Evolutionary conservation across 768 basidiomycete species (phyloP).

Genomic region (Leccinum barrowsii): DNA sequence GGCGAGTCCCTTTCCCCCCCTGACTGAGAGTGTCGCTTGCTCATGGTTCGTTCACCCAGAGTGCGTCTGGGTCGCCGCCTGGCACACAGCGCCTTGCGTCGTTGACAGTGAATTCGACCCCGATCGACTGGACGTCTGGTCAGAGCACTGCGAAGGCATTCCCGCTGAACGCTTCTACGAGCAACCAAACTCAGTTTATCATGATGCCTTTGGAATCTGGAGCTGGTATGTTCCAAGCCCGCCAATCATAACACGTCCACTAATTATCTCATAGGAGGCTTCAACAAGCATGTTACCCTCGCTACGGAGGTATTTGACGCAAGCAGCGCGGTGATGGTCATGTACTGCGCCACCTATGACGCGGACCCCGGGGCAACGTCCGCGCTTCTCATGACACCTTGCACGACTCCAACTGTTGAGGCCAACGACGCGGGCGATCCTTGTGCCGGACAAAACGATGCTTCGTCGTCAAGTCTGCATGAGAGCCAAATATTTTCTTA

Average conservation of each 20-base stretch:
- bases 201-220: slow-evolving; percentile 29
- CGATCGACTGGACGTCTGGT: slow-evolving; percentile 30
- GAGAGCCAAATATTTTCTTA: slow-evolving; percentile 61
- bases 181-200: slow-evolving; percentile 42
- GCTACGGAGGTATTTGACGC: slow-evolving; percentile 43
- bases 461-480: slow-evolving; percentile 20
- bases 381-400: slow-evolving; percentile 50
- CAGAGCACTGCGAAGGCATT: slow-evolving; percentile 29
- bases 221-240: slow-evolving; percentile 11
- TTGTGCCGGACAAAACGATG: slow-evolving; percentile 4
- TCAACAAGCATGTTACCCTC: slow-evolving; percentile 38
- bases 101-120: slow-evolving; percentile 15
- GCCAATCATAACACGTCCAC: background rate
- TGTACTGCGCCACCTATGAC: slow-evolving; percentile 63
- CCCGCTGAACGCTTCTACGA: slow-evolving; percentile 47
- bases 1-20: slow-evolving; percentile 31
- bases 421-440: slow-evolving; percentile 3
- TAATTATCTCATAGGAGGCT: slow-evolving; percentile 10
- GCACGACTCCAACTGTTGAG: slow-evolving; percentile 20
- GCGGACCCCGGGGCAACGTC: slow-evolving; percentile 44
- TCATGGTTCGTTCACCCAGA: slow-evolving; percentile 3
- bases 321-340: slow-evolving; percentile 31
- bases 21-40: slow-evolving; percentile 5
- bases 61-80: slow-evolving; percentile 1
- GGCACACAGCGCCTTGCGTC: slow-evolving; percentile 21